Percentiles rank a stretch among this genome's conserved stretches.
Conservation (phyloP, 1,284 basidiomycete genomes). For the Cryptococcus hybrid region DNA sequence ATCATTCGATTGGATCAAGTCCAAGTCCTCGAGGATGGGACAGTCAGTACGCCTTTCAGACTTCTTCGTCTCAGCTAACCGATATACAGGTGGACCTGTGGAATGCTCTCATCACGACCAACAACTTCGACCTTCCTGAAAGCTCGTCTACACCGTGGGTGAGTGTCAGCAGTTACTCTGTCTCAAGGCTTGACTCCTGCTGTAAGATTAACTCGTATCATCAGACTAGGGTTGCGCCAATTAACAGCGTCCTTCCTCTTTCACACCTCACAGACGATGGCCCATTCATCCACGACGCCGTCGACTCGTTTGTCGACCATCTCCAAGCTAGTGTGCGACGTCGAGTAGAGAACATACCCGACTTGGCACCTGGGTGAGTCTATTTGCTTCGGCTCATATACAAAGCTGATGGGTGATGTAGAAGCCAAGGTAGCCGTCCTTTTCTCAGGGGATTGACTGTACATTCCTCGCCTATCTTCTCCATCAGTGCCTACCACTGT, state of each 20-base stretch:
- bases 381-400: neutral
- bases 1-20: slow-evolving; percentile 19
- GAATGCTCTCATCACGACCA: neutral
- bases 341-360: slow-evolving; percentile 53
- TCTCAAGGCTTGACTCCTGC: neutral
- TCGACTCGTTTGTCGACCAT: slow-evolving; percentile 39
- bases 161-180: neutral
- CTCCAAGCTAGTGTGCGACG: slow-evolving; percentile 49
- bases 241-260: slow-evolving; percentile 23
- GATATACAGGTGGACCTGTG: slow-evolving; percentile 6
- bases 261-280: neutral
- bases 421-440: slow-evolving; percentile 73
- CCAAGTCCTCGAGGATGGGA: neutral
- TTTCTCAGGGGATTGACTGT: slow-evolving; percentile 96
- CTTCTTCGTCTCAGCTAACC: too few species aligned
- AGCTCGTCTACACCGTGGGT: slow-evolving; percentile 8
- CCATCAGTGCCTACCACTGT: slow-evolving; percentile 65
- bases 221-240: slow-evolving; percentile 21
- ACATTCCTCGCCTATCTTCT: slow-evolving; percentile 78
- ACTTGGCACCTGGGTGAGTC: slow-evolving; percentile 18
- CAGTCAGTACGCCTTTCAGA: neutral
- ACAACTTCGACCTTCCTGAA: slow-evolving; percentile 5
- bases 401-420: neutral
- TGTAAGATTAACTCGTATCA: neutral
- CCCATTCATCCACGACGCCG: slow-evolving; percentile 1